Percentiles rank a stretch among this genome's conserved stretches.
Evolutionary conservation across 208 protist genomes (phyloP).

Genomic region (Herpetomonas samuelpessoai): DNA sequence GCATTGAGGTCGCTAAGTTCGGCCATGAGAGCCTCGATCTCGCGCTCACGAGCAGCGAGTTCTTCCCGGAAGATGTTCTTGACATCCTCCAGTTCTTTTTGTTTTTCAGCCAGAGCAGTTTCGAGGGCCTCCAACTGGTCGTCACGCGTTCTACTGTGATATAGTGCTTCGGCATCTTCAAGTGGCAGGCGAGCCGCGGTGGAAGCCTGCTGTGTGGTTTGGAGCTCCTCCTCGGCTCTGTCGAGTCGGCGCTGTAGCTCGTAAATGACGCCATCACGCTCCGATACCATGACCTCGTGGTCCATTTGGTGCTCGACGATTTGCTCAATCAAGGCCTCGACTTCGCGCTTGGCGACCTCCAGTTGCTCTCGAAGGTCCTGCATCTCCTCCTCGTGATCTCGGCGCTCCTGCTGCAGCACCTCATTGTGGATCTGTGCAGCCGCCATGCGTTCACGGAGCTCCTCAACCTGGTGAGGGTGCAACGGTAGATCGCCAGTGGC

Average conservation of each 20-base stretch:
- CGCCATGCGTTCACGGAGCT: conserved; percentile 1
- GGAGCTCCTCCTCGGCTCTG: neutral
- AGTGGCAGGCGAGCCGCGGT: conserved; percentile 2
- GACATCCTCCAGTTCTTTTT: neutral
- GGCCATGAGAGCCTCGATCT: neutral
- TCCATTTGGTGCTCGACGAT: neutral
- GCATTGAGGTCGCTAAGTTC: conserved; percentile 2
- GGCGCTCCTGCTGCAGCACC: conserved; percentile 13
- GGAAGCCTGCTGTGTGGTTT: neutral
- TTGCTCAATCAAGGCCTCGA: conserved; percentile 10
- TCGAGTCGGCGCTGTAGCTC: neutral
- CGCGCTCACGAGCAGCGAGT: neutral
- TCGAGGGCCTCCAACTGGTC: conserved; percentile 5
- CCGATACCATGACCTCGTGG: neutral
- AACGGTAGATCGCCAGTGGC: conserved; percentile 3
- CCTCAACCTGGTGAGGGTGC: conserved; percentile 5
- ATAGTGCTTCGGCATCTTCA: neutral
- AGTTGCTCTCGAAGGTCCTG: neutral
- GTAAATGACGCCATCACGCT: neutral
- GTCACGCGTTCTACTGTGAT: conserved; percentile 2
- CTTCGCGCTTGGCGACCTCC: conserved; percentile 3
- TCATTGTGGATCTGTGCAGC: conserved; percentile 6
- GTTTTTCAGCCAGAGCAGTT: neutral
- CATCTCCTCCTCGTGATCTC: neutral
- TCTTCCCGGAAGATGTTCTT: neutral